These are phyloP conservation scores for Neopestalotiopsis clavispora DNA, from an alignment of 2,329 filamentous ascomycete species.

Conservation along the genomic window DNA sequence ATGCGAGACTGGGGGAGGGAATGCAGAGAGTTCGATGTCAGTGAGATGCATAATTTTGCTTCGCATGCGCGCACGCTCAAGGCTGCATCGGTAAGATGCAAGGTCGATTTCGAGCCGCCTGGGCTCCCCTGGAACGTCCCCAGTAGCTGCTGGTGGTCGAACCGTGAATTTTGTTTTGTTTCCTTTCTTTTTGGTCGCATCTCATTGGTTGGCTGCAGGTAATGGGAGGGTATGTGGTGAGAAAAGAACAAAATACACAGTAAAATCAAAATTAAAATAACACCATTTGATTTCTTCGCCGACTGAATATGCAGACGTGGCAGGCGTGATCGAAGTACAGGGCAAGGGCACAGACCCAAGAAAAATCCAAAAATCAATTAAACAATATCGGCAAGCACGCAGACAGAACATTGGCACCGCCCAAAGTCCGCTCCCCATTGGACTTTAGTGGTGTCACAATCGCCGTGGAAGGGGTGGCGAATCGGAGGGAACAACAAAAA, in stretches of 20 bases:
- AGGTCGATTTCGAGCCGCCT: not conserved
- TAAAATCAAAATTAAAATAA: not conserved
- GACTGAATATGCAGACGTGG: slow-evolving; percentile 1
- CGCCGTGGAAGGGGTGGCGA: not conserved
- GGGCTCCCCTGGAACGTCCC: not conserved
- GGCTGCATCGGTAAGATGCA: not conserved
- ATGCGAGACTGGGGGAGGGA: not conserved
- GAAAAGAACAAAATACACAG: too few relatives aligned
- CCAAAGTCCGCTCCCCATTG: not conserved
- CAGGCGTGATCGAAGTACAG: not conserved
- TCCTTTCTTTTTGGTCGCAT: not conserved
- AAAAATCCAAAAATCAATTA: not conserved
- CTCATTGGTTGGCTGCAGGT: not conserved
- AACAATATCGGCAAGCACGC: not conserved
- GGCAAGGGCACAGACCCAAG: not conserved
- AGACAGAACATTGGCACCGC: not conserved
- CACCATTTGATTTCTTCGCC: not conserved
- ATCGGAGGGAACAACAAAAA: not conserved
- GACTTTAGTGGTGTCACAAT: not conserved
- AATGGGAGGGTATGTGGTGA: not conserved
- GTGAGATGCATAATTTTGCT: slow-evolving; percentile 1
- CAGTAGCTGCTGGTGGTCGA: not conserved
- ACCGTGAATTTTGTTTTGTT: not conserved
- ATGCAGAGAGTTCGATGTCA: not conserved
- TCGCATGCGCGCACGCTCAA: not conserved